phyloP scores from a whole-genome alignment of 441 rosid genomes.

The Pelargonium myrrhifolium region DNA sequence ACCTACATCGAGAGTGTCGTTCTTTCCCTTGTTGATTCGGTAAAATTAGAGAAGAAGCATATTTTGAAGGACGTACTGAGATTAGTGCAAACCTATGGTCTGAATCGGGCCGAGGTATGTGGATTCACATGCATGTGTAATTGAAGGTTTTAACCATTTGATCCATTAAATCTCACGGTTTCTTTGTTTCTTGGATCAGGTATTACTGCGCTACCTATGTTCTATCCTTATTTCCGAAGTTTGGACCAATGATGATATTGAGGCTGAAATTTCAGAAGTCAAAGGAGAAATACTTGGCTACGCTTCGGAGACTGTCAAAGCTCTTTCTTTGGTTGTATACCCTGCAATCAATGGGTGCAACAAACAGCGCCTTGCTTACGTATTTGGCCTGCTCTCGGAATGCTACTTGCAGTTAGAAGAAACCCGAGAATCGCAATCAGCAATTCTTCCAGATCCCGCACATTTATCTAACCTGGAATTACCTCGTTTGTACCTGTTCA shows the following conservation, averaged over 20 bases:
- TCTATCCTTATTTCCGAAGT: slow-evolving; percentile 68
- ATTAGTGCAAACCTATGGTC: slow-evolving; percentile 58
- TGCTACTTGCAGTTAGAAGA: slow-evolving; percentile 61
- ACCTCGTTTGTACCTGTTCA: slow-evolving; percentile 45
- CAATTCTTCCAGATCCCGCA: slow-evolving; percentile 24
- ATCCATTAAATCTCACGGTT: slow-evolving; percentile 5
- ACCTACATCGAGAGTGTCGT: slow-evolving; percentile 50
- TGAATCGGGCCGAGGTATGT: slow-evolving; percentile 63
- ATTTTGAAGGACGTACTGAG: slow-evolving; percentile 58
- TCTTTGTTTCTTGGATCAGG: slow-evolving; percentile 38
- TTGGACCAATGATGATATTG: slow-evolving; percentile 77
- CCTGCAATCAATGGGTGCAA: slow-evolving; percentile 83
- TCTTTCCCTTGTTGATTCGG: slow-evolving; percentile 61
- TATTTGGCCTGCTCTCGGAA: slow-evolving; percentile 68
- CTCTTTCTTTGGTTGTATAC: slow-evolving; percentile 49
- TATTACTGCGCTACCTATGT: slow-evolving; percentile 50
- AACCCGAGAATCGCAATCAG: slow-evolving; percentile 38
- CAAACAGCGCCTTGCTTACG: slow-evolving; percentile 69
- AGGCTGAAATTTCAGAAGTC: slow-evolving; percentile 59
- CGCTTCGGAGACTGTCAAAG: slow-evolving; percentile 62
- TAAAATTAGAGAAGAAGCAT: slow-evolving; percentile 70
- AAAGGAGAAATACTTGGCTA: slow-evolving; percentile 52
- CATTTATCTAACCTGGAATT: slow-evolving; percentile 31
- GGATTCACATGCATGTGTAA: not conserved
- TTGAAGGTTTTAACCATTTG: not conserved